A percentile compares a stretch with the other conserved stretches of the same genome.
phyloP scores from a whole-genome alignment of 2,329 filamentous ascomycete species.

The Pseudogymnoascus sp. region DNA sequence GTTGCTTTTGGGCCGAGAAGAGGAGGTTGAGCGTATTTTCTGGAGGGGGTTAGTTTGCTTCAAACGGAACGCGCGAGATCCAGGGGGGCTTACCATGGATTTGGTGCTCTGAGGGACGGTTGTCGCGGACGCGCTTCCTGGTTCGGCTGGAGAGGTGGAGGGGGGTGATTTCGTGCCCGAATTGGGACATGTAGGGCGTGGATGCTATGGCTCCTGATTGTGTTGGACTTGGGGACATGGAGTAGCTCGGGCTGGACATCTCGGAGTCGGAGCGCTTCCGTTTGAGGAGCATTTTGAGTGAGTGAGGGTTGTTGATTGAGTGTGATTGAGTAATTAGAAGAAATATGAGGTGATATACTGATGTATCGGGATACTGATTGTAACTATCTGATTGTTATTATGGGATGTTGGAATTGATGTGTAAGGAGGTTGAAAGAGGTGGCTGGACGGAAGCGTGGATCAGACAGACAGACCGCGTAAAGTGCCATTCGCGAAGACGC shows the following conservation, averaged over 20 bases:
- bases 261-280: conserved; percentile 56
- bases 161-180: conserved; percentile 25
- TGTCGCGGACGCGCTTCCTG: conserved; percentile 52
- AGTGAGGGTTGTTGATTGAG: not conserved
- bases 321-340: not conserved
- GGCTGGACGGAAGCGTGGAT: not conserved
- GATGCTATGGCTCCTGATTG: not conserved
- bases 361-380: not conserved
- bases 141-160: conserved; percentile 48
- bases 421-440: conserved; percentile 7
- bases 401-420: not conserved
- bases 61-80: not conserved
- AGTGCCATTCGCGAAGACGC: conserved; percentile 2
- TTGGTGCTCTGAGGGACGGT: conserved; percentile 46
- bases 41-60: conserved; percentile 14
- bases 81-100: conserved; percentile 42
- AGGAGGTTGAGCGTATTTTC: conserved; percentile 51
- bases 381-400: not conserved
- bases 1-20: conserved; percentile 44
- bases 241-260: conserved; percentile 38
- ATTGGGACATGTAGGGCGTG: conserved; percentile 18
- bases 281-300: conserved; percentile 43
- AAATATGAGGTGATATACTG: not conserved
- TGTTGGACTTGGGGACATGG: conserved; percentile 30
- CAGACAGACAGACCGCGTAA: not conserved